Base-by-base conservation (phyloP, 2,329 filamentous ascomycete species). In the Fusarium devonianum region DNA sequence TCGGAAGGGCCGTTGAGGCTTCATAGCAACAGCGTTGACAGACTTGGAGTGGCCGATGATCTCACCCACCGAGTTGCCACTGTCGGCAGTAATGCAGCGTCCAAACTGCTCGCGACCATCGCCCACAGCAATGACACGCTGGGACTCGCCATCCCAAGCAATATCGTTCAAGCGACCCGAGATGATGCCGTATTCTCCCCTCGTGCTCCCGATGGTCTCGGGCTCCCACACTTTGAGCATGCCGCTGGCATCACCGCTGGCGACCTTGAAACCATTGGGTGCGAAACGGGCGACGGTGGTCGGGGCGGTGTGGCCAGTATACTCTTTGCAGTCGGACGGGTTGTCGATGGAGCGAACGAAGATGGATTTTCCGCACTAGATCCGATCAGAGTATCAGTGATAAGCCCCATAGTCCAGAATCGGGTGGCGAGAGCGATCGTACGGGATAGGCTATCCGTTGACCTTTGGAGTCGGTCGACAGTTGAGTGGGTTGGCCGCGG, bases 111-210 rank as follows among this genome's bases (percentile, higher is more conserved):
- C 92, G 68, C 93, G 92, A 40, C 94, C 94, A 64, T 97, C 90
- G 33, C 94, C 94, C 5, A 99, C 93, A 4, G 93, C 94, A 66
- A 97, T 97, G 68, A 99, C 88, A 38, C 94, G 88, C 77, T 97
- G 92, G 53, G 90, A 96, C 73, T 99, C 94, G 48, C 92, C 93
- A 67, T 97, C 94, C 92, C 94, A 99, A 1, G 92, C 93, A 60
- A 99, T 85, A 71, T 99, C 94, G 70, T 96, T 96, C 75, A 99
- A 93, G 43, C 90, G 88, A 10, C 94, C 94, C 23, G 90, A 92
- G 67, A 97, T 92, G 73, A 97, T 97, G 68, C 86, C 83, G 74
- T 96, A 97, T 73, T 97, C 93, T 61, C 92, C 90, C 73, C 95
- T 96, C 34, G 91, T 96, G 66, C 87, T 90, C 44, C 81, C 79